Evolutionary conservation across 2,329 filamentous ascomycete species (phyloP).

Genomic region (Macrophomina phaseolina): DNA sequence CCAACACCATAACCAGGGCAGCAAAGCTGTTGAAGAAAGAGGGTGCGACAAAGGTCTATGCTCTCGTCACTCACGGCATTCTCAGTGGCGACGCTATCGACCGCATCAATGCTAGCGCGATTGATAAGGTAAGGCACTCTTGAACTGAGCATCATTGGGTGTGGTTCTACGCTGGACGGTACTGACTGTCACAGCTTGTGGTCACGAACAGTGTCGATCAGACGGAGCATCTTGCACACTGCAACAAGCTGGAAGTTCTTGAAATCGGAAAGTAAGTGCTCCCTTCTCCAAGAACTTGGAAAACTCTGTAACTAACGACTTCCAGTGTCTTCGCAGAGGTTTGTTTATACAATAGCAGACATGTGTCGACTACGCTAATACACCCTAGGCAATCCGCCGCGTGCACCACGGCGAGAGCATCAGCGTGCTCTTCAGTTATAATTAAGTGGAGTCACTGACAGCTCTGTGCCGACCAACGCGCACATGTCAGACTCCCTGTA

Average conservation of each 20-base stretch:
- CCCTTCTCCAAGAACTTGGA: not conserved
- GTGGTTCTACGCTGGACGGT: not conserved
- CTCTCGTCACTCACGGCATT: slow-evolving; percentile 91
- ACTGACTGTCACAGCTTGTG: slow-evolving; percentile 50
- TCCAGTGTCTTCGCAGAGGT: slow-evolving; percentile 85
- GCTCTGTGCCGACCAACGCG: slow-evolving; percentile 1
- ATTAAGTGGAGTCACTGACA: slow-evolving; percentile 51
- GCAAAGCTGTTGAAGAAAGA: slow-evolving; percentile 97
- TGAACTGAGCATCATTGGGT: no score
- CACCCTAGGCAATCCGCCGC: slow-evolving; percentile 75
- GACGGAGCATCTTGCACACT: slow-evolving; percentile 75
- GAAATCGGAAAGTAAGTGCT: slow-evolving; percentile 68
- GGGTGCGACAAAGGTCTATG: slow-evolving; percentile 85
- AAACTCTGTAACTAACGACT: not conserved
- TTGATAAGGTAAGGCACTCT: slow-evolving; percentile 73
- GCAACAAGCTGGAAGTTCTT: slow-evolving; percentile 88
- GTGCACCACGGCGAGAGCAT: slow-evolving; percentile 98
- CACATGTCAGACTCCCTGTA: slow-evolving; percentile 19
- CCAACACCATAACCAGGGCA: slow-evolving; percentile 94
- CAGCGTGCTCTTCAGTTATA: slow-evolving; percentile 89
- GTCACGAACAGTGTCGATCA: slow-evolving; percentile 97
- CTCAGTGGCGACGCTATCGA: slow-evolving; percentile 94
- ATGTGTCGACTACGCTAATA: slow-evolving; percentile 32
- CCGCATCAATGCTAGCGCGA: slow-evolving; percentile 87
- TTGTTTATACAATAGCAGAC: slow-evolving; percentile 33